Percentiles rank a stretch among this genome's conserved stretches.
These are phyloP conservation scores for Clavispora vitiphila DNA, from an alignment of 805 yeast genomes.

Conservation along the genomic window DNA sequence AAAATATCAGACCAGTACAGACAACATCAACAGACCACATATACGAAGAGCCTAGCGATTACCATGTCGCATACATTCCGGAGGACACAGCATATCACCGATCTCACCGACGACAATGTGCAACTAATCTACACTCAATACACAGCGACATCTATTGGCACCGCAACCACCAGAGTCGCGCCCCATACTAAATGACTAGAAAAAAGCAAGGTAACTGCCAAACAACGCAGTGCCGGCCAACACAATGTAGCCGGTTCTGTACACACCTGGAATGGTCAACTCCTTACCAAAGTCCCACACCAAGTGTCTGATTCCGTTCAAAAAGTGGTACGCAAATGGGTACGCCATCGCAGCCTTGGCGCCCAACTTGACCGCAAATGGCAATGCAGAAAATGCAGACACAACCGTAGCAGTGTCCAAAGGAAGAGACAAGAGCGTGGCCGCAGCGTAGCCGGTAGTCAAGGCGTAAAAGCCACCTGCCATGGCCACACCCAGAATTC, in stretches of 20 bases:
- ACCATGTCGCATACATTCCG: too few species aligned
- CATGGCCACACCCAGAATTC: conserved; percentile 81
- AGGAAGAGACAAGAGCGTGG: conserved; percentile 54
- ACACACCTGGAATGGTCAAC: conserved; percentile 79
- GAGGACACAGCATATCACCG: too few species aligned
- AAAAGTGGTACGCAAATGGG: conserved; percentile 83
- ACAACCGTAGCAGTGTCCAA: conserved; percentile 51
- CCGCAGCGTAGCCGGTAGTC: conserved; percentile 69
- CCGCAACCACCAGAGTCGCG: not conserved
- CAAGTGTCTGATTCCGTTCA: conserved; percentile 89
- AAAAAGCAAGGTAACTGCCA: conserved; percentile 55
- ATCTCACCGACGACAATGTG: too few species aligned
- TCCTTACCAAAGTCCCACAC: conserved; percentile 87
- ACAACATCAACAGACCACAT: too few species aligned
- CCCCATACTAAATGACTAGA: conserved; percentile 15
- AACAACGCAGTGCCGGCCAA: conserved; percentile 56
- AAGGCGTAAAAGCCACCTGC: conserved; percentile 76
- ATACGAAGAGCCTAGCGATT: too few species aligned
- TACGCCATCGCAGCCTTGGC: conserved; percentile 68
- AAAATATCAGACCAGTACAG: too few species aligned
- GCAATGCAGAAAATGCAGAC: conserved; percentile 55
- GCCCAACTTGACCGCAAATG: conserved; percentile 54
- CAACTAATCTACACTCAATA: not conserved
- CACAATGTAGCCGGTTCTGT: conserved; percentile 85
- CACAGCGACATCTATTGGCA: not conserved